A percentile compares a stretch with the other conserved stretches of the same genome.
Evolutionary conservation across 129 eudicot genomes (phyloP).

Genomic region (Lonicera japonica): DNA sequence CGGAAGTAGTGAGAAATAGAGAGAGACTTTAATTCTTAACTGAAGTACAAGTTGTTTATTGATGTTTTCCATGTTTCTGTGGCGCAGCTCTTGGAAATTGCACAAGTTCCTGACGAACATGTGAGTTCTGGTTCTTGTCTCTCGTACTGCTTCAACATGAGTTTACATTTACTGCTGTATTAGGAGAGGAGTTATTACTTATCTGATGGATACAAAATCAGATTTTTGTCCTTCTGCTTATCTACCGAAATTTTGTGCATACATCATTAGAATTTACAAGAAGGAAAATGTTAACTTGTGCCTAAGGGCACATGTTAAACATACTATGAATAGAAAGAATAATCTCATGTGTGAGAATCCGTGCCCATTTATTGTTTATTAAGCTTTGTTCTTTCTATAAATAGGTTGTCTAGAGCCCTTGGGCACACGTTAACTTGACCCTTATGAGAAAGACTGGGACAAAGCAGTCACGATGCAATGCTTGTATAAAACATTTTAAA

Average conservation of each 20-base stretch:
- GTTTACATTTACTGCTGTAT: neutral
- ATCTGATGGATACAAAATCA: neutral
- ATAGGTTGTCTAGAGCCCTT: no score
- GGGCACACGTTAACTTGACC: neutral
- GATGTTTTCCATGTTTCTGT: slow-evolving; percentile 12
- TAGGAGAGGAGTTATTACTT: neutral
- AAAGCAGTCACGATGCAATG: no score
- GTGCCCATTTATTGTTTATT: no score
- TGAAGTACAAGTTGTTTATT: slow-evolving; percentile 3
- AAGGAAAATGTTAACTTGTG: neutral
- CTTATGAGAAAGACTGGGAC: no score
- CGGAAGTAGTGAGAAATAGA: no score
- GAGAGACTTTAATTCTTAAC: neutral
- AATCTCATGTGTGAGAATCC: no score
- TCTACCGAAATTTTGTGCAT: neutral
- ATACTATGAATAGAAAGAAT: no score
- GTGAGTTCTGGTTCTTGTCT: slow-evolving; percentile 31
- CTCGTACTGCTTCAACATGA: neutral
- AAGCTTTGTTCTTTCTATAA: no score
- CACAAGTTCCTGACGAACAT: slow-evolving; percentile 80
- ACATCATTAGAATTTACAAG: neutral
- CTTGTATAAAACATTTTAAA: no score
- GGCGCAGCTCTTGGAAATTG: slow-evolving; percentile 87
- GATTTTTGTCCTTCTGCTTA: neutral
- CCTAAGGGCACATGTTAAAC: no score